Evolutionary conservation across 495 filamentous ascomycete species (phyloP), one percentile per base, ranked within the genome.

Genomic region (Trichocladium antarcticum): DNA sequence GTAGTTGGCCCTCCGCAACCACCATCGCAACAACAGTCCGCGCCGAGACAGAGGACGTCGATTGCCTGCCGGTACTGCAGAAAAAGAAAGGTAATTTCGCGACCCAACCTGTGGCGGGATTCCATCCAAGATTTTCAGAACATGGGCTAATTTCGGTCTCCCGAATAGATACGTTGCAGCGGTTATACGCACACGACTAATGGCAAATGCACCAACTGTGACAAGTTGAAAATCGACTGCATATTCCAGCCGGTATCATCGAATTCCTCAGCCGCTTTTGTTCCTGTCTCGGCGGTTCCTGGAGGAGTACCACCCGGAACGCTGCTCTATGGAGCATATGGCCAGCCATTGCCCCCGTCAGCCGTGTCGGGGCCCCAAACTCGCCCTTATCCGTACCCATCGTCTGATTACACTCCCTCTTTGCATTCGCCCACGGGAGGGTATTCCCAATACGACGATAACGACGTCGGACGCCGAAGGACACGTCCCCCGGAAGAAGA

Each of bases 61-160:
- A 75, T 75, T 53, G 72, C 72, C 14, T 75, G 72, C 52, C 66
- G 67, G 27, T 75, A 75, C 32, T 75, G 72, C 52, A 46, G 72
- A 9, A 72, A 72, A 55, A 57, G 72, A 56, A 75, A 75, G 71
- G 71, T 73, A 53, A 29, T 6, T 5, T n/a, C 17, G 12, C 28
- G 44, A 3, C 9, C 19, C 37, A 17, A 1, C 12, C n/a, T n/a
- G n/a, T n/a, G n/a, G n/a, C 17, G 42, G 15, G 22, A 21, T 12
- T 27, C 12, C 21, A 6, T 3, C n/a, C 16, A 1, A 27, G 3
- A 19, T 24, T 15, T 9, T 17, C 10, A 11, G 20, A 14, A 3
- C 43, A 2, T n/a, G 8, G 36, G 28, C 57, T 61, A 51, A 61
- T 42, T 17, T 24, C 29, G 8, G 16, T 12, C 15, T 15, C 14